phyloP scores from a whole-genome alignment of 768 basidiomycete genomes.

The Scleroderma citrinum region DNA sequence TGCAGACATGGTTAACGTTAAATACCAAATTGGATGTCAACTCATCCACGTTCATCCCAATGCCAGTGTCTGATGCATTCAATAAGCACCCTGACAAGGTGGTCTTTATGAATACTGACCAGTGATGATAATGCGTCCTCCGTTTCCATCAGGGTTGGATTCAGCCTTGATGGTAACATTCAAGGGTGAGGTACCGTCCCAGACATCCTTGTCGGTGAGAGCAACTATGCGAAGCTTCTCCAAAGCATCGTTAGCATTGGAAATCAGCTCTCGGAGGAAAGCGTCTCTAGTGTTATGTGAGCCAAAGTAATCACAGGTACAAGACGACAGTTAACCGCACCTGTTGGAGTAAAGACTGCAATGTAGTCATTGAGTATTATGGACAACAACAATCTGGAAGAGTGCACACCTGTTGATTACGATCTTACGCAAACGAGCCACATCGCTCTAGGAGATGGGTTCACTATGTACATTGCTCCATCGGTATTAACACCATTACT shows the following conservation, averaged over 20 bases:
- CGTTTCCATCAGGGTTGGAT: constrained; percentile 58
- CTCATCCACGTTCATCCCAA: constrained; percentile 95
- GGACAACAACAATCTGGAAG: neutral
- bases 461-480: too few species aligned
- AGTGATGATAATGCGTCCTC: constrained; percentile 69
- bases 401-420: constrained; percentile 75
- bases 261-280: constrained; percentile 85
- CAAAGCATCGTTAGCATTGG: constrained; percentile 94
- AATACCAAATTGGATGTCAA: constrained; percentile 66
- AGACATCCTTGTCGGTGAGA: constrained; percentile 67
- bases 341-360: constrained; percentile 77
- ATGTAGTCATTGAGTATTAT: constrained; percentile 8
- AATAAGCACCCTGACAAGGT: neutral
- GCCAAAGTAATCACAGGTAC: neutral
- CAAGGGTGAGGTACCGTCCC: constrained; percentile 64
- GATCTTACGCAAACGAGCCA: constrained; percentile 86
- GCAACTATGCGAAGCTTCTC: constrained; percentile 88
- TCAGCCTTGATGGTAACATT: constrained; percentile 88
- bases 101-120: constrained; percentile 37
- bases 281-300: constrained; percentile 50
- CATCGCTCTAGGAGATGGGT: constrained; percentile 75
- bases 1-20: neutral
- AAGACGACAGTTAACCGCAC: constrained; percentile 30
- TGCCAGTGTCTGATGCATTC: constrained; percentile 70
- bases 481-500: constrained; percentile 11